Evolutionary conservation across 139 green algal species (phyloP).

Genomic region (Protoeuglena noctilucae): DNA sequence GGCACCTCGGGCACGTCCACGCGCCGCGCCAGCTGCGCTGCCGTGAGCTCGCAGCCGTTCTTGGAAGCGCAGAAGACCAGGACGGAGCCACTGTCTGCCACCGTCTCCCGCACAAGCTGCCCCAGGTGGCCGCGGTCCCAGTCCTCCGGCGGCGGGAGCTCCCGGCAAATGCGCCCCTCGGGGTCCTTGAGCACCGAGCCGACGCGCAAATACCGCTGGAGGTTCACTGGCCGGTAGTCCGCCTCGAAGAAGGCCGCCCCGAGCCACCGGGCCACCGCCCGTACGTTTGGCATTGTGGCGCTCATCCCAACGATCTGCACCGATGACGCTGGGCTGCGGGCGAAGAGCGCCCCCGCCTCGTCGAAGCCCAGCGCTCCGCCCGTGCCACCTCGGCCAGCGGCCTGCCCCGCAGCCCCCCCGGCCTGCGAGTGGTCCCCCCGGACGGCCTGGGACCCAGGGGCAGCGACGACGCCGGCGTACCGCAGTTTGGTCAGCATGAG

Average conservation of each 20-base stretch:
- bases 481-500: constrained; percentile 91
- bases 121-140: constrained; percentile 35
- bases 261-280: constrained; percentile 63
- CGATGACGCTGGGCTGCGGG: too few relatives aligned
- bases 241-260: constrained; percentile 65
- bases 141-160: constrained; percentile 26
- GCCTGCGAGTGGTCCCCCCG: neutral
- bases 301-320: constrained; percentile 91
- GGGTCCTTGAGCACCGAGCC: constrained; percentile 24
- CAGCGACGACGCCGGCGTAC: constrained; percentile 26
- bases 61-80: constrained; percentile 76
- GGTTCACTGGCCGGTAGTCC: constrained; percentile 62
- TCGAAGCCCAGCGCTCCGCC: too few relatives aligned
- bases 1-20: too few relatives aligned
- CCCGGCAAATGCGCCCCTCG: constrained; percentile 17
- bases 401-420: neutral
- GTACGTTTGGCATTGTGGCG: constrained; percentile 75
- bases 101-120: constrained; percentile 25
- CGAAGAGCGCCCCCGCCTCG: too few relatives aligned
- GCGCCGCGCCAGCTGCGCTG: too few relatives aligned
- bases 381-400: neutral
- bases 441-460: too few relatives aligned
- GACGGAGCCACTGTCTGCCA: constrained; percentile 47
- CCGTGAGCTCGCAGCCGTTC: constrained; percentile 25
- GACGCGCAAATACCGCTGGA: constrained; percentile 41